A percentile compares a stretch with the other conserved stretches of the same genome.
phyloP scores from a whole-genome alignment of 352 stramenopile genomes.

The Pythium guiyangense region DNA sequence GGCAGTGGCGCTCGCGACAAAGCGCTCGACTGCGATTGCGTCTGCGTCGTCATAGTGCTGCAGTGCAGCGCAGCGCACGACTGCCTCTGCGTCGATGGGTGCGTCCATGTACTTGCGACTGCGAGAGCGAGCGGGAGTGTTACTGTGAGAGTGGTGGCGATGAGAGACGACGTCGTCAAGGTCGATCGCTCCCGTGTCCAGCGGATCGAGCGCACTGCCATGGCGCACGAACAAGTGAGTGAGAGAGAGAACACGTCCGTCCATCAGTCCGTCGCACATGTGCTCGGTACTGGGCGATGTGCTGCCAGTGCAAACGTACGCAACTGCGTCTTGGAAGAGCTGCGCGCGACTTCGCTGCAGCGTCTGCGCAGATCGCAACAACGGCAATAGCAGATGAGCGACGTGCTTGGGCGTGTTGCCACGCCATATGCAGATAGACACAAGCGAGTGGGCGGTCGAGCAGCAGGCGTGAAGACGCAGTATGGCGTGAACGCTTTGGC shows the following conservation, averaged over 20 bases:
- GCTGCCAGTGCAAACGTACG: slow-evolving; percentile 7
- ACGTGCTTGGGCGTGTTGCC: too few species aligned
- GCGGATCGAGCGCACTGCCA: slow-evolving; percentile 13
- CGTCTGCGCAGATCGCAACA: slow-evolving; percentile 4
- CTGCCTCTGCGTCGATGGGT: slow-evolving; percentile 9
- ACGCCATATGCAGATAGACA: not conserved
- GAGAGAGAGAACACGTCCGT: too few species aligned
- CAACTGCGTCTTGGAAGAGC: slow-evolving; percentile 28
- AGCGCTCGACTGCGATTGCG: not conserved
- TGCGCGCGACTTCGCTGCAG: slow-evolving; percentile 19
- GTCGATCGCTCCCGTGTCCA: slow-evolving; percentile 10
- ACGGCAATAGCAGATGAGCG: too few species aligned
- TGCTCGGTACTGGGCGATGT: too few species aligned
- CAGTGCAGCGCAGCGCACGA: slow-evolving; percentile 18
- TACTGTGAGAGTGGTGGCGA: not conserved
- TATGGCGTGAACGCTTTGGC: too few species aligned
- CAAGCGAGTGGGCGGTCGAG: too few species aligned
- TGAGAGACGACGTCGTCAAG: slow-evolving; percentile 11
- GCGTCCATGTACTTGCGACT: not conserved
- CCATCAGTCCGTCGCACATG: too few species aligned
- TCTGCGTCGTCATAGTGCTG: slow-evolving; percentile 25
- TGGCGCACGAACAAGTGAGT: not conserved
- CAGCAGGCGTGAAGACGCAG: too few species aligned
- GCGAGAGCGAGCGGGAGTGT: too few species aligned
- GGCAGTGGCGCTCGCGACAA: too few species aligned